Evolutionary conservation across 352 stramenopile species (phyloP).

Genomic region (Globisporangium radiosum): DNA sequence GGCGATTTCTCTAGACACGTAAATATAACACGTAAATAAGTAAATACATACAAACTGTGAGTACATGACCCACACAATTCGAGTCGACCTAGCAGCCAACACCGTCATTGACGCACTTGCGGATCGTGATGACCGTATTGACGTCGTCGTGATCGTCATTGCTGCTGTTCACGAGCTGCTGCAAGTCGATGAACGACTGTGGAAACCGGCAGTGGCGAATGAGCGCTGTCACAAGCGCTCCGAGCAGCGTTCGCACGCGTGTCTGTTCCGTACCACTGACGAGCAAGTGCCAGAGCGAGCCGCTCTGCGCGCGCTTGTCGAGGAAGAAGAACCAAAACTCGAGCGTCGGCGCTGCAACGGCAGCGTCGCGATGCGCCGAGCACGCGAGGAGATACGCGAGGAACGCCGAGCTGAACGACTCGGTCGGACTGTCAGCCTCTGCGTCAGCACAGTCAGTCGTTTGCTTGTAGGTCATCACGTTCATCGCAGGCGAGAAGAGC

Average conservation of each 20-base stretch:
- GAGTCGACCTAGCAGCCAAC: too few species aligned
- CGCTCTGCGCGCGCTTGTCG: conserved; percentile 44
- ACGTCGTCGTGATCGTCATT: conserved; percentile 52
- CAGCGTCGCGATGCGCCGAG: conserved; percentile 41
- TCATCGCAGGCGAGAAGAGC: conserved; percentile 21
- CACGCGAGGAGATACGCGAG: conserved; percentile 61
- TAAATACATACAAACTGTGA: neutral
- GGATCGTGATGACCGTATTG: conserved; percentile 38
- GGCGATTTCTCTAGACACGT: conserved; percentile 51
- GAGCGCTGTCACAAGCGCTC: conserved; percentile 58
- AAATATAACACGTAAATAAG: too few species aligned
- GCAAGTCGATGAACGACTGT: conserved; percentile 39
- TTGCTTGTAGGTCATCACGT: neutral
- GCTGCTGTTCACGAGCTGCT: conserved; percentile 51
- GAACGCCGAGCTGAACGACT: conserved; percentile 25
- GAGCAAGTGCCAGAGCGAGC: conserved; percentile 36
- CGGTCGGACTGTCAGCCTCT: neutral
- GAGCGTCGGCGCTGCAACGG: conserved; percentile 62
- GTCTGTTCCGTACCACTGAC: conserved; percentile 18
- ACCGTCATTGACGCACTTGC: conserved; percentile 30
- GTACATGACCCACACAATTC: too few species aligned
- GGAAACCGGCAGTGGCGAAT: conserved; percentile 66
- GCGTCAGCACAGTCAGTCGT: neutral
- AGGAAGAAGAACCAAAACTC: conserved; percentile 89
- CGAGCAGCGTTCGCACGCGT: conserved; percentile 38